These are phyloP conservation scores for Pestalotiopsis sp. DNA, from an alignment of 2,329 filamentous ascomycete species.

Conservation along the genomic window DNA sequence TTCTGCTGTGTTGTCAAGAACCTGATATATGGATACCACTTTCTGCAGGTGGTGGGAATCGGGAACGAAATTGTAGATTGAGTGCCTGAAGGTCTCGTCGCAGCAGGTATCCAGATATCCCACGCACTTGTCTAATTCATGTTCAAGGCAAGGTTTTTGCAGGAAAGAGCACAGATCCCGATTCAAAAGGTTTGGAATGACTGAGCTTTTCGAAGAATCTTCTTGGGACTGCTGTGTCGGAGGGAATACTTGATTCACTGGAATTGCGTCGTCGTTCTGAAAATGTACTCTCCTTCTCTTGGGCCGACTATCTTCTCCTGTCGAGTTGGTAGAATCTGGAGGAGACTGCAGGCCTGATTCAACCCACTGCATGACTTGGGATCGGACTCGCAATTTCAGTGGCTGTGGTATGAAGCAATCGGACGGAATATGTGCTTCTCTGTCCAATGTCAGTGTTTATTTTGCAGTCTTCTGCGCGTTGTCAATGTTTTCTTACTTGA, in stretches of 20 bases:
- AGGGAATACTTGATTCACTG: not conserved
- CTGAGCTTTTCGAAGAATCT: not conserved
- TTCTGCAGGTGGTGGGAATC: not conserved
- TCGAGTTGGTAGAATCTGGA: not conserved
- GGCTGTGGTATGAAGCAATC: not conserved
- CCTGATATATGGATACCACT: not conserved
- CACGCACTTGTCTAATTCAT: not conserved
- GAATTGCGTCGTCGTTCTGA: not conserved
- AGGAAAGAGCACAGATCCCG: not conserved
- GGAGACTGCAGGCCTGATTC: not conserved
- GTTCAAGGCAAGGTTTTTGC: not conserved
- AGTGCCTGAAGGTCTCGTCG: constrained; percentile 2
- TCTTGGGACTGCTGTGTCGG: not conserved
- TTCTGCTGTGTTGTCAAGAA: not conserved
- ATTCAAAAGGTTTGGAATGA: not conserved
- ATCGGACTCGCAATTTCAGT: not conserved
- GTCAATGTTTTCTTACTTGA: not conserved
- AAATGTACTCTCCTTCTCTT: not conserved
- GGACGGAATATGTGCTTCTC: not conserved
- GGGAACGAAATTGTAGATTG: not conserved
- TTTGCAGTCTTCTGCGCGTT: too few relatives aligned
- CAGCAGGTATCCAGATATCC: not conserved
- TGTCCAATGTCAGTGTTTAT: not conserved
- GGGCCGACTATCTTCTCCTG: not conserved
- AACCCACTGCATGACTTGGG: not conserved